Evolutionary conservation across 1,139 yeast genomes (phyloP), one percentile per base, ranked within the genome.

Genomic region (Hyphopichia buzzinii): DNA sequence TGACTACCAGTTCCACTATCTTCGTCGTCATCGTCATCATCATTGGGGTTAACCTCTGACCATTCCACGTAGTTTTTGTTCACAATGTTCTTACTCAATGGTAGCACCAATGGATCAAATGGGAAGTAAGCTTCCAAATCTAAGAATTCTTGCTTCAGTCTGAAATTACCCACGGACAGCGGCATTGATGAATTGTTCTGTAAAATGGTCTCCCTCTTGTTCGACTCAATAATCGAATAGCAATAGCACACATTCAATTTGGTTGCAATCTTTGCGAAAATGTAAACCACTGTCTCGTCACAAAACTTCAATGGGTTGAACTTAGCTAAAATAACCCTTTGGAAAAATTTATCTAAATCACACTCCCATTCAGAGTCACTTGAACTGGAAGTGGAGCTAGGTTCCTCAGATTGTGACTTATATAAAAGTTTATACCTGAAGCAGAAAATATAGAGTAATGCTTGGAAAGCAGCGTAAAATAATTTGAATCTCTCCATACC

Each of bases 71-170:
- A 88, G 26, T 70, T 74, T 22, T 69, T 64, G 42, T 83, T 63
- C 27, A 81, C 67, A 17, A 63, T 42, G 26, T 61, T 62, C 48
- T 80, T 79, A 38, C 88, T 75, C 16, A 61, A 62, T 31, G 83
- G 85, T 44, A 92, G 72, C 35, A 85, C 79, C 45, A 92, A 64
- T 1, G 98, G 98, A 64, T 92, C 98, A 57, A 87, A 92, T 10
- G 98, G 98, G 62, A 92, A 92, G 57, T 88, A 92, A 11, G 94
- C 90, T 56, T 89, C 96, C 38, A 89, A 67, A 55, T 88, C 95
- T 47, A 86, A 76, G 55, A 87, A 88, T 53, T 89, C 96, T 55
- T 85, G 92, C 52, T 77, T 77, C 43, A 64, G 75, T 38, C 57
- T 67, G 44, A 79, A 75, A 31, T 66, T 65, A 1, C 68, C 64